Conservation (phyloP, 257 asterid genomes). For the Lycium barbarum region DNA sequence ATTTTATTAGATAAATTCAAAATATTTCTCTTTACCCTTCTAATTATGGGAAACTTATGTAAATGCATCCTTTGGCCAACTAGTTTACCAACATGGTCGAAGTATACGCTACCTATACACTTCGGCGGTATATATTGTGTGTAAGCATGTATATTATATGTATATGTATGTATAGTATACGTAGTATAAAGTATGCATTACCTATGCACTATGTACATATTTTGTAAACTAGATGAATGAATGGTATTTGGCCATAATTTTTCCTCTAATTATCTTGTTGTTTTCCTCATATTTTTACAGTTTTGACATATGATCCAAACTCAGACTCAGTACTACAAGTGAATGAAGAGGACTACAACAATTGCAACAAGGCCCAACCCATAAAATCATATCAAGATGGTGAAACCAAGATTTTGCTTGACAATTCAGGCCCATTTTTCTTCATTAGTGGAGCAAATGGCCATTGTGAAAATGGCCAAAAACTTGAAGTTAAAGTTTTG, state of each 20-base stretch:
- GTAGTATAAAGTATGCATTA: too few species aligned
- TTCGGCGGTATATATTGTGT: too few species aligned
- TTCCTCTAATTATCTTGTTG: background rate
- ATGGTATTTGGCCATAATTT: too few species aligned
- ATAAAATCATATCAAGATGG: conserved; percentile 52
- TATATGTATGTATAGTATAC: too few species aligned
- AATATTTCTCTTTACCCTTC: background rate
- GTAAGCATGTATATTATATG: too few species aligned
- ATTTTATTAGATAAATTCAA: too few species aligned
- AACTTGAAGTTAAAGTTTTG: conserved; percentile 53
- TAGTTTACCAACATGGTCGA: too few species aligned
- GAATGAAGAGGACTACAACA: conserved; percentile 46
- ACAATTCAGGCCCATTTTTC: conserved; percentile 56
- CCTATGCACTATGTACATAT: too few species aligned
- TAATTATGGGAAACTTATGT: too few species aligned
- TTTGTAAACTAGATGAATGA: too few species aligned
- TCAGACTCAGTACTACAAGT: conserved; percentile 58
- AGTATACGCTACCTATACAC: too few species aligned
- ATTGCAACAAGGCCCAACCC: conserved; percentile 55
- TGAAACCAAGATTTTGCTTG: conserved; percentile 46
- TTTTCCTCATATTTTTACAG: conserved; percentile 29
- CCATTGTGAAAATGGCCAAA: conserved; percentile 66
- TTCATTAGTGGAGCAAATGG: conserved; percentile 75
- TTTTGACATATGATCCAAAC: conserved; percentile 59
- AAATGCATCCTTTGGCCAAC: too few species aligned